A percentile compares a stretch with the other conserved stretches of the same genome.
phyloP scores from a whole-genome alignment of 108 stramenopile genomes.

The Mayamaea pseudoterrestris region DNA sequence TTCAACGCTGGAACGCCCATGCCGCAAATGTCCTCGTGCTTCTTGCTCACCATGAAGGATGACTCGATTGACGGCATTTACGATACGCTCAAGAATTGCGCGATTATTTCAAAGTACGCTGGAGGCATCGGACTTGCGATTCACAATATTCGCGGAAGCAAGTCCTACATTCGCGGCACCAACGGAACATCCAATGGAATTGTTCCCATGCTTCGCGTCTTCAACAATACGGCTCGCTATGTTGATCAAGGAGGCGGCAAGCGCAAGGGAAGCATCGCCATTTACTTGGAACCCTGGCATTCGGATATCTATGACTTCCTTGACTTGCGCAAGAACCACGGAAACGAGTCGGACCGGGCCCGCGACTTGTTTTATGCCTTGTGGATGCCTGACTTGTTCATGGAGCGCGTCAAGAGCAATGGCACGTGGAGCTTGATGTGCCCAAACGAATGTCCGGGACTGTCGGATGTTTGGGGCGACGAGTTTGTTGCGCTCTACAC shows the following conservation, averaged over 20 bases:
- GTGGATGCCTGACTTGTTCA: conserved; percentile 97
- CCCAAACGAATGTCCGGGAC: conserved; percentile 83
- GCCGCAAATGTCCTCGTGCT: conserved; percentile 92
- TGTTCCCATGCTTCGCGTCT: conserved; percentile 98
- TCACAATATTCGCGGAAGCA: conserved; percentile 89
- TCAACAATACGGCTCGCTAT: conserved; percentile 91
- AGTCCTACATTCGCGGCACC: conserved; percentile 87
- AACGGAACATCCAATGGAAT: conserved; percentile 91
- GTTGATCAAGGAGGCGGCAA: conserved; percentile 98
- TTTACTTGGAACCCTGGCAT: conserved; percentile 97
- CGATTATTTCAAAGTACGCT: conserved; percentile 88
- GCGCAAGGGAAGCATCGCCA: conserved; percentile 91
- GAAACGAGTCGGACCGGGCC: conserved; percentile 91
- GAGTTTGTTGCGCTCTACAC: conserved; percentile 84
- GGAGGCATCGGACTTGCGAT: conserved; percentile 94
- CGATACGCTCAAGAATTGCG: conserved; percentile 92
- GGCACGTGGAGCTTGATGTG: conserved; percentile 95
- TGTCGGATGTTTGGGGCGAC: conserved; percentile 73
- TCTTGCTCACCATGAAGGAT: conserved; percentile 91
- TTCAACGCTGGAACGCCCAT: conserved; percentile 95
- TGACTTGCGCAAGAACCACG: conserved; percentile 94
- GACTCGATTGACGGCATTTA: conserved; percentile 96
- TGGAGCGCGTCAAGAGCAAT: conserved; percentile 88
- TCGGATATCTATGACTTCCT: conserved; percentile 90
- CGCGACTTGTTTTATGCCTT: conserved; percentile 93